phyloP scores from a whole-genome alignment of 2,329 filamentous ascomycete species.

The Penicillium oxalicum region DNA sequence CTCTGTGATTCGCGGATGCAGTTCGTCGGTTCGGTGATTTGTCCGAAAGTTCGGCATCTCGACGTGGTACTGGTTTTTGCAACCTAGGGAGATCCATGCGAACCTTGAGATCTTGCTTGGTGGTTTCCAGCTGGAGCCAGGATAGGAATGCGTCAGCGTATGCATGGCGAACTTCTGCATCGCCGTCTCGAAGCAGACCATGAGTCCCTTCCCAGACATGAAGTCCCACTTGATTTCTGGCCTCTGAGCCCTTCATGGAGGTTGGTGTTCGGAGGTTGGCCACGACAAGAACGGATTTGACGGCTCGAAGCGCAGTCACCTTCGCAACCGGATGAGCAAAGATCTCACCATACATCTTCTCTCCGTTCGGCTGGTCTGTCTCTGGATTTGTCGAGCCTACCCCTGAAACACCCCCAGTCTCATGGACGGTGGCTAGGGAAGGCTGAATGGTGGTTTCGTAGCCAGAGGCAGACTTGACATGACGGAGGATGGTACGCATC shows the following conservation, averaged over 20 bases:
- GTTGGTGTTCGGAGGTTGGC: constrained; percentile 64
- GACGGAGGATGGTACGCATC: constrained; percentile 71
- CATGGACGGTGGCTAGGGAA: constrained; percentile 26
- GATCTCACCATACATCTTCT: constrained; percentile 49
- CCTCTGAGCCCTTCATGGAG: constrained; percentile 57
- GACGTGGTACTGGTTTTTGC: constrained; percentile 39
- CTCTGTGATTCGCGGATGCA: constrained; percentile 56
- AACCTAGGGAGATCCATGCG: constrained; percentile 51
- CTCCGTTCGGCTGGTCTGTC: constrained; percentile 20
- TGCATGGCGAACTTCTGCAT: constrained; percentile 71
- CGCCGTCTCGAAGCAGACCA: constrained; percentile 77
- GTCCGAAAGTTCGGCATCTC: constrained; percentile 36
- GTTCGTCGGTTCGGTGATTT: constrained; percentile 52
- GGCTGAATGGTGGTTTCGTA: constrained; percentile 42
- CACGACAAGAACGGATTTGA: constrained; percentile 75
- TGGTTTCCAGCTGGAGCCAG: constrained; percentile 80
- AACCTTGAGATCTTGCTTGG: constrained; percentile 58
- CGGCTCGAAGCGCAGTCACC: constrained; percentile 63
- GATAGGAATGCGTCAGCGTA: constrained; percentile 78
- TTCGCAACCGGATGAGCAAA: constrained; percentile 59
- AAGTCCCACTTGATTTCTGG: constrained; percentile 68
- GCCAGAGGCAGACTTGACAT: constrained; percentile 61
- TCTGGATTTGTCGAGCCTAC: constrained; percentile 19
- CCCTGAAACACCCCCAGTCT: constrained; percentile 9
- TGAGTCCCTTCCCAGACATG: constrained; percentile 95